Conservation (phyloP, 2,329 filamentous ascomycete species). For the Cladosporium sp. region DNA sequence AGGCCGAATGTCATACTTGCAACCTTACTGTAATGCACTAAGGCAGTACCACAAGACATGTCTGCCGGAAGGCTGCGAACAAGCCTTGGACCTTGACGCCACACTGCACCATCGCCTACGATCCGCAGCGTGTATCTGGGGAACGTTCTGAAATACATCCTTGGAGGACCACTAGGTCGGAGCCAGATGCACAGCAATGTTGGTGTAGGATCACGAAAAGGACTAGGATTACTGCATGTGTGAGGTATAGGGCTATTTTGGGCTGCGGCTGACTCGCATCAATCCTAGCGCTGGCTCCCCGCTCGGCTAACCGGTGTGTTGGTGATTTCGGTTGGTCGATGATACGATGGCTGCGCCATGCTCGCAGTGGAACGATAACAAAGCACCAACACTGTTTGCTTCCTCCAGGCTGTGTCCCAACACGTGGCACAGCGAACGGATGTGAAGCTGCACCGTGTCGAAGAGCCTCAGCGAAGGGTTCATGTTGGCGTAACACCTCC, state of each 20-base stretch:
- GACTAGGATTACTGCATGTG: conserved; percentile 3
- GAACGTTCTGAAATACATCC: neutral
- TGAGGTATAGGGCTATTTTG: conserved; percentile 13
- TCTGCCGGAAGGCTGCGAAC: neutral
- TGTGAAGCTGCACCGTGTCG: neutral
- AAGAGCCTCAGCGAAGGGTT: neutral
- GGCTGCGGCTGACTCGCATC: conserved; percentile 6
- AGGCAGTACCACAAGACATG: conserved; percentile 6
- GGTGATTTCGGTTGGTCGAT: neutral
- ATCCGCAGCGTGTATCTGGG: conserved; percentile 8
- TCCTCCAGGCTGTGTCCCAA: conserved; percentile 1
- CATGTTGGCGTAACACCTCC: neutral
- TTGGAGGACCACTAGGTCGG: neutral
- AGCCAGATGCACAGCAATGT: conserved; percentile 3
- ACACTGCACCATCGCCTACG: conserved; percentile 1
- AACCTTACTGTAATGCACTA: conserved; percentile 3
- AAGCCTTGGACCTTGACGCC: conserved; percentile 13
- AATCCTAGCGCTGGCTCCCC: conserved; percentile 5
- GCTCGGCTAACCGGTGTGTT: neutral
- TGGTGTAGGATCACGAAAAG: conserved; percentile 13
- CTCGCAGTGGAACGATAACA: neutral
- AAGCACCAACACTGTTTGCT: conserved; percentile 2
- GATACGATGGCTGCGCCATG: neutral
- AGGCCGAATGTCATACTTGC: conserved; percentile 1
- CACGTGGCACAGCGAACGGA: neutral